Evolutionary conservation across 2,329 filamentous ascomycete species (phyloP), one percentile per base, ranked within the genome.

Genomic region (Cladophialophora yegresii): DNA sequence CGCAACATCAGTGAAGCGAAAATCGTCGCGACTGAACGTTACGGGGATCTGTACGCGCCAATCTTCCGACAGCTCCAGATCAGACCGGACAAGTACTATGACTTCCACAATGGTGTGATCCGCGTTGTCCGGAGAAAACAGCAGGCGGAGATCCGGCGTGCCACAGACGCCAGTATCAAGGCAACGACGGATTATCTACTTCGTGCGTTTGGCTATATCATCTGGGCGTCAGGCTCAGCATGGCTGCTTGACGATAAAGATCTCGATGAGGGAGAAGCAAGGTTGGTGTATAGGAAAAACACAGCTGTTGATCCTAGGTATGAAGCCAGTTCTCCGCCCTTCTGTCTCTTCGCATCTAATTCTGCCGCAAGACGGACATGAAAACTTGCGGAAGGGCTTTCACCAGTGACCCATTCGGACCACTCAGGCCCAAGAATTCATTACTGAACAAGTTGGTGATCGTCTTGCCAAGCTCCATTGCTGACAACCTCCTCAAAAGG

Each of bases 41-140:
- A 63, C 9, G 64, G 65, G 3, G 30, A 51, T 10, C 1, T 63
- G 33, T 69, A 69, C 51, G 28, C 16, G 2, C 55, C 63, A n/a
- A 54, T 65, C 58, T 66, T 64, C 20, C 63, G 57, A 1, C 50
- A 62, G n/a, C 54, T 70, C 12, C 69, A 70, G 56, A 67, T 70
- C 58, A 30, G 40, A 16, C 61, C 63, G 4, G 63, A 65, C 12
- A 56, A 57, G 22, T 58, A 66, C 32, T 4, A 63, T 12, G 33
- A 62, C 12, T 70, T 70, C 64, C 63, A 64, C 45, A 40, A 64
- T 16, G 58, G 54, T 2, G 63, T 67, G 50, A 30, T 70, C n/a
- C 61, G 64, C 26, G 12, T 47, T 3, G 55, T 63, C 33, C 68
- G 67, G 40, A 68, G 62, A 50, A 69, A 66, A 30, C 62, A 64